Base-by-base conservation (phyloP, 164 flowering plant species). In the Tetrastigma voinierianum region DNA sequence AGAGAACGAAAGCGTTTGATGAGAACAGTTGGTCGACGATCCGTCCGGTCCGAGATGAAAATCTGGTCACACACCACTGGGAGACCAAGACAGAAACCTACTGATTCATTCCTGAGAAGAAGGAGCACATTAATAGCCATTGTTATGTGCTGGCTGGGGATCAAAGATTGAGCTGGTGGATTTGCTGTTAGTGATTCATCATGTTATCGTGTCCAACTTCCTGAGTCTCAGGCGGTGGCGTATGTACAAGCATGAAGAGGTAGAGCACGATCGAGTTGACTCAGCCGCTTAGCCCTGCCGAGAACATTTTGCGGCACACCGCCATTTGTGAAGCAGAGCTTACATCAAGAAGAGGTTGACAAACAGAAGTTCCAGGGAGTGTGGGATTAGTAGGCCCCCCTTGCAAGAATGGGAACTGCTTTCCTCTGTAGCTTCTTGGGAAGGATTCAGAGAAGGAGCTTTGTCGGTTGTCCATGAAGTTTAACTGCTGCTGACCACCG, bases 161-260 rank as follows among this genome's bases (percentile, higher is more conserved):
- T 24, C 51, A 66, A 40, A 72, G 80, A 44, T 44, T 71, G 81
- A 51, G 74, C 32, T 7, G 62, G 68, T 46, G 46, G 25, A 24
- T 60, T 9, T 64, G 64, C 53, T 64, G 60, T 55, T 75, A 57
- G 51, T 66, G 82, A 62, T 69, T 58, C 62, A 69, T 69, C 45
- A 57, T 74, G 69, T 70, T 71, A n/a, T n/a, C n/a, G n/a, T n/a
- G n/a, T n/a, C 79, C 77, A 56, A 76, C 55, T 67, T 77, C 78
- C 58, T 67, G 62, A 44, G 84, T 61, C 52, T 69, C 77, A 53
- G 83, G 48, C 11, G 73, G 76, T 15, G 77, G 75, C 17, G 86
- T n/a, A 82, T 86, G 90, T n/a, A 86, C 90, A 86, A n/a, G n/a
- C n/a, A n/a, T n/a, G 90, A 86, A 86, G 90, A 86, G 90, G 84